These are phyloP conservation scores for Colletotrichum plurivorum DNA, from an alignment of 2,329 filamentous ascomycete species.

Conservation along the genomic window DNA sequence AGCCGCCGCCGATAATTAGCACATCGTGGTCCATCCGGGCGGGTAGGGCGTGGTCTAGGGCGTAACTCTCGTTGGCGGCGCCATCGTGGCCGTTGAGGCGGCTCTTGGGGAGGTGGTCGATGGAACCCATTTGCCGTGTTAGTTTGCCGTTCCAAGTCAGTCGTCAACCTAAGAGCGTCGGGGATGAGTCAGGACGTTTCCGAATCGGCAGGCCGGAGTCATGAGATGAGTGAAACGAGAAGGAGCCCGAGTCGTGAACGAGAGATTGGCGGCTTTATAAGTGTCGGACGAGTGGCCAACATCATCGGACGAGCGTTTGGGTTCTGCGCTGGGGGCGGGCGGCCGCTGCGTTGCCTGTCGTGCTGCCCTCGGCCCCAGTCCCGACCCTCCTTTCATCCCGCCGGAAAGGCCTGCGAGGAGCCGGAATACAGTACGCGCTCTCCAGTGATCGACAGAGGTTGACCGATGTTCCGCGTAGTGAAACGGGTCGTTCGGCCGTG, in stretches of 20 bases:
- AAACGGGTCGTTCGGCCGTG: background rate
- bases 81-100: background rate
- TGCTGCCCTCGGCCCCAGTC: background rate
- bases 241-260: background rate
- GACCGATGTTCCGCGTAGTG: background rate
- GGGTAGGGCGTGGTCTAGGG: background rate
- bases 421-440: too few species aligned
- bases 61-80: background rate
- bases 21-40: conserved; percentile 40
- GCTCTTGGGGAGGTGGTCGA: conserved; percentile 2
- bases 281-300: conserved; percentile 2
- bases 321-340: background rate
- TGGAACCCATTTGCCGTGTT: conserved; percentile 11
- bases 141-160: conserved; percentile 7
- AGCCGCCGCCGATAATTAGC: conserved; percentile 46
- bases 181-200: background rate
- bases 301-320: conserved; percentile 2
- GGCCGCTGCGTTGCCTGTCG: conserved; percentile 4
- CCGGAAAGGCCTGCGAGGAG: too few species aligned
- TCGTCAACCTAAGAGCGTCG: background rate
- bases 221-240: background rate
- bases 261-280: conserved; percentile 3
- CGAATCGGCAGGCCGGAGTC: background rate
- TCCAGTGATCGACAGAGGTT: too few species aligned
- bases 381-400: background rate